Conservation (phyloP, 2,329 filamentous ascomycete genomes). For the Talaromyces sp. region DNA sequence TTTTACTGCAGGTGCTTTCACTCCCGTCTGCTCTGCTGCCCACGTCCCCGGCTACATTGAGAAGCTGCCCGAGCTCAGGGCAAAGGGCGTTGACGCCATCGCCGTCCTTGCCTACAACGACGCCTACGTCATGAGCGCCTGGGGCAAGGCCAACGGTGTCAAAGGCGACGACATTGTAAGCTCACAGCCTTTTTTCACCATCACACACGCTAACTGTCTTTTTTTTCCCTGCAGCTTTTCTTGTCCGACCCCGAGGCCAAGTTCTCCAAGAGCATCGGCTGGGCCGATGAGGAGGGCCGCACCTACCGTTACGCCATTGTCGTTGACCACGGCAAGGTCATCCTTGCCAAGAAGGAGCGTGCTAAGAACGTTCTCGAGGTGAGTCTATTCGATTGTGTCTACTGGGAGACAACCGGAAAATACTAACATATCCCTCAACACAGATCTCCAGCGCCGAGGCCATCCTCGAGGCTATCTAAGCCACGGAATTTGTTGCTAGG, state of each 20-base stretch:
- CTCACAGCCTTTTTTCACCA: neutral
- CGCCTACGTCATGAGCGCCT: conserved; percentile 79
- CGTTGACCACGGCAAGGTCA: conserved; percentile 76
- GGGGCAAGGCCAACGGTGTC: conserved; percentile 81
- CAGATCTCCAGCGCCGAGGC: conserved; percentile 36
- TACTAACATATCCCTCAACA: neutral
- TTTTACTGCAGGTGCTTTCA: conserved; percentile 62
- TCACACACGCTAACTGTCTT: conserved; percentile 6
- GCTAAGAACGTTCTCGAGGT: conserved; percentile 41
- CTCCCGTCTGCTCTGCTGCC: conserved; percentile 74
- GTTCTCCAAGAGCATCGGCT: conserved; percentile 75
- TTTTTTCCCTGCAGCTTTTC: conserved; percentile 54
- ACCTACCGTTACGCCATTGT: conserved; percentile 76
- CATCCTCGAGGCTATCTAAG: conserved; percentile 36
- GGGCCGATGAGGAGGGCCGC: conserved; percentile 65
- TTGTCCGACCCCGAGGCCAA: conserved; percentile 66
- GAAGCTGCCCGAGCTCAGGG: conserved; percentile 64
- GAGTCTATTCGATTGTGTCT: neutral
- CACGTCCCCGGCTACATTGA: conserved; percentile 78
- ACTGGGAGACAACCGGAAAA: neutral
- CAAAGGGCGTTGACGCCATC: conserved; percentile 77
- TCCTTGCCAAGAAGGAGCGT: conserved; percentile 70
- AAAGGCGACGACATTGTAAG: conserved; percentile 64
- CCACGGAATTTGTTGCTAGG: neutral
- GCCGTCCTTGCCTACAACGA: conserved; percentile 82